Base-by-base conservation (phyloP, 1,284 basidiomycete genomes). In the Apiotrichum domesticum region DNA sequence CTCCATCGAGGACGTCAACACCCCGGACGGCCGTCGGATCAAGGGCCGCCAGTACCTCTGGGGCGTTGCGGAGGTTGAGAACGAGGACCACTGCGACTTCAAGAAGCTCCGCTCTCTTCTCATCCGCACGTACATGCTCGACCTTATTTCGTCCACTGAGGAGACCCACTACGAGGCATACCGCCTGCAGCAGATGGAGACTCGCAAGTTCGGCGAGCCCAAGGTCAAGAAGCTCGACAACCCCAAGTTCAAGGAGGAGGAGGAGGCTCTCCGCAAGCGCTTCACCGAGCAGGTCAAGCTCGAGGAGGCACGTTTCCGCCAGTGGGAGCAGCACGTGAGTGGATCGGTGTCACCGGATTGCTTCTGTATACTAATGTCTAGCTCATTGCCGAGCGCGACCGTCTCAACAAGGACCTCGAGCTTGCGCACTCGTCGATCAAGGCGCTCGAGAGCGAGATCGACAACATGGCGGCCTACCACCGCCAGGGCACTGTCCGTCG, bases 281-380 rank as follows among this genome's bases (percentile, higher is more conserved):
- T 99, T 99, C 79, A 99, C 95, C 37, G 96, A 99, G 78, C 95
- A 98, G 80, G 96, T 99, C 83, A 99, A 99, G 82, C 82, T 93
- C 59, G 95, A 99, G 81, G 95, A 99, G 77, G 84, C 89, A 10
- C 83, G 96, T 61, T 99, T 99, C 84, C 85, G 96, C 73, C 93
- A 98, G 72, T 99, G 96, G 96, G 95, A 98, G 78, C 92, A 96
- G 80, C 94, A 97, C 79, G 47, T 49, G 47, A 49, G 47, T 49
- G 88, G 93, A 75, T 21, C 21, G 21, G 21, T 21, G 21, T 21
- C 21, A 21, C 21, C 21, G 21, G 21, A 21, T 21, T 21, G 21
- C 21, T 21, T 21, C 21, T 21, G 21, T 21, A 21, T 32, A 35
- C 47, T 49, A 35, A 49, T 37, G 7, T 4, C 34, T 21, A 49